phyloP scores from a whole-genome alignment of 2,329 filamentous ascomycete genomes.

The Akanthomyces lecanii region DNA sequence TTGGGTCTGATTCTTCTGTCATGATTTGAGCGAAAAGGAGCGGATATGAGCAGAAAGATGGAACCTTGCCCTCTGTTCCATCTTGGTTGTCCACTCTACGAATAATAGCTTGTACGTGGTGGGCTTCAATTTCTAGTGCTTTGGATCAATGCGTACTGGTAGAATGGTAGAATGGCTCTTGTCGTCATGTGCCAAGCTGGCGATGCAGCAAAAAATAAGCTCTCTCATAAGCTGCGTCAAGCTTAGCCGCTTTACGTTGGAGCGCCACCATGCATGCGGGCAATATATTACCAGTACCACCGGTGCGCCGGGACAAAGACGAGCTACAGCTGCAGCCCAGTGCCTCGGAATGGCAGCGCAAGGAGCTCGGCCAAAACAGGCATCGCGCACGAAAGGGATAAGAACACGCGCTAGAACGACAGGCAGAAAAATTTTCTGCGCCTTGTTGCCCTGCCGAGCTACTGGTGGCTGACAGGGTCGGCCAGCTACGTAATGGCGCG shows the following conservation, averaged over 20 bases:
- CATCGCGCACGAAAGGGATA: conserved; percentile 4
- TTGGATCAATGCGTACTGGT: neutral
- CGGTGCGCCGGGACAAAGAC: neutral
- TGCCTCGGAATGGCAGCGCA: neutral
- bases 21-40: conserved; percentile 2
- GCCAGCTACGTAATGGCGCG: neutral
- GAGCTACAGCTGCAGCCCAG: neutral
- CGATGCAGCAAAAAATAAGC: neutral
- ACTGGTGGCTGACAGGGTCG: neutral
- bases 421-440: conserved; percentile 11
- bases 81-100: neutral
- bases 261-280: conserved; percentile 6
- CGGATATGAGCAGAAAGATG: neutral
- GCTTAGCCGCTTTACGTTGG: conserved; percentile 6
- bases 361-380: neutral
- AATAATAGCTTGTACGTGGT: neutral
- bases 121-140: neutral
- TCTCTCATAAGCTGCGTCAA: conserved; percentile 13
- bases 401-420: conserved; percentile 14
- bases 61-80: neutral
- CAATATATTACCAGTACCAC: neutral
- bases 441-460: neutral
- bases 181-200: neutral
- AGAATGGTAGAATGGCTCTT: neutral
- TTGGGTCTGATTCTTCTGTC: neutral